These are phyloP conservation scores for Trypanosoma scelopori DNA, from an alignment of 208 protist genomes.

Conservation along the genomic window DNA sequence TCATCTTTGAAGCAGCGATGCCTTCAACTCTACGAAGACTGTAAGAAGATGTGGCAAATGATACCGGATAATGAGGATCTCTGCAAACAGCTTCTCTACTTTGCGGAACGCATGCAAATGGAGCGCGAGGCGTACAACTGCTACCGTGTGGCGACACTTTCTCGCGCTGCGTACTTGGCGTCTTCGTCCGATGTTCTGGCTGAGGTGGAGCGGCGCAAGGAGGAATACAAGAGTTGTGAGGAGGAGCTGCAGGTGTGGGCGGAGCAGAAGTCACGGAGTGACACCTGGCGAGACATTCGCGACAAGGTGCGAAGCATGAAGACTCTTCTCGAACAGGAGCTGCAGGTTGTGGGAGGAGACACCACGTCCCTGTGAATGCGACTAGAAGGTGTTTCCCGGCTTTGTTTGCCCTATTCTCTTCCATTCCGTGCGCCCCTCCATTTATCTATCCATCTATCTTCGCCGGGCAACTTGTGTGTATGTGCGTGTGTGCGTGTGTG, in stretches of 20 bases:
- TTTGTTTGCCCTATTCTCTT: too few species aligned
- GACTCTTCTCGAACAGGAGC: constrained; percentile 61
- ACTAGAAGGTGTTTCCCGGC: too few species aligned
- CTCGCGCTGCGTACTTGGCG: constrained; percentile 75
- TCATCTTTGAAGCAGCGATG: constrained; percentile 13
- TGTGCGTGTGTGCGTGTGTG: too few species aligned
- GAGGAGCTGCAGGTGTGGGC: constrained; percentile 79
- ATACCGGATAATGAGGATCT: constrained; percentile 36
- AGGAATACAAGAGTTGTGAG: constrained; percentile 73
- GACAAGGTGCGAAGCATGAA: constrained; percentile 73
- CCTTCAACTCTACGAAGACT: constrained; percentile 20
- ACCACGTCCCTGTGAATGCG: neutral
- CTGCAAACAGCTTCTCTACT: constrained; percentile 37
- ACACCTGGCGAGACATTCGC: constrained; percentile 80
- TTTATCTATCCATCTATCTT: too few species aligned
- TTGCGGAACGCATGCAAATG: constrained; percentile 56
- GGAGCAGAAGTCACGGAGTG: constrained; percentile 50
- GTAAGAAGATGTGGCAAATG: constrained; percentile 14
- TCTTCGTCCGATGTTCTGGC: constrained; percentile 47
- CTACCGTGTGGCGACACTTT: constrained; percentile 66
- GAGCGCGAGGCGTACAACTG: constrained; percentile 64
- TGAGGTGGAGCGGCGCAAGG: constrained; percentile 66
- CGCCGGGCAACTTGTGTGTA: too few species aligned
- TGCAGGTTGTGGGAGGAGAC: constrained; percentile 13
- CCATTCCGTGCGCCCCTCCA: too few species aligned